phyloP scores from a whole-genome alignment of 177 flowering plant species.

The Vitis hybrid region DNA sequence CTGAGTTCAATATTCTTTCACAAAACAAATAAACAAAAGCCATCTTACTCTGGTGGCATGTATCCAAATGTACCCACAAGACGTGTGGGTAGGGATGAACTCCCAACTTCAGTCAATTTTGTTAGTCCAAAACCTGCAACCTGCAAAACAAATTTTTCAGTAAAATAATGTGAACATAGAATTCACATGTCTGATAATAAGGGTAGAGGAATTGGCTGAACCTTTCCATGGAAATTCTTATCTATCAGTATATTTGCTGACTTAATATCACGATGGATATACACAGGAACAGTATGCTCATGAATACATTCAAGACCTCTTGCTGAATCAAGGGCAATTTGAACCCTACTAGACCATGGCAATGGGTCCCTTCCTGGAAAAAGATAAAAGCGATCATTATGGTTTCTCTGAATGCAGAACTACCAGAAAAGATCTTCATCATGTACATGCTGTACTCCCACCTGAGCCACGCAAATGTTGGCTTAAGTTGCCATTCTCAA shows the following conservation, averaged over 20 bases:
- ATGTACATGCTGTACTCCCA: constrained; percentile 13
- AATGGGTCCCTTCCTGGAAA: constrained; percentile 68
- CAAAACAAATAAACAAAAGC: neutral
- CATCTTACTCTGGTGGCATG: constrained; percentile 96
- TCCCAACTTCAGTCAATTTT: constrained; percentile 82
- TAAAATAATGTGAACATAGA: neutral
- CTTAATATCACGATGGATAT: constrained; percentile 96
- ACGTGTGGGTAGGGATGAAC: constrained; percentile 66
- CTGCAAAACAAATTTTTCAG: constrained; percentile 33
- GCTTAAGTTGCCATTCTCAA: constrained; percentile 90
- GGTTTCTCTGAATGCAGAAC: constrained; percentile 1
- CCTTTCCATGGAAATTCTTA: constrained; percentile 88
- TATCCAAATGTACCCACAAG: constrained; percentile 96
- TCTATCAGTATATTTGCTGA: constrained; percentile 95
- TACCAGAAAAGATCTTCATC: neutral
- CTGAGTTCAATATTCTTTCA: neutral
- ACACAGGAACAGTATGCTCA: constrained; percentile 95
- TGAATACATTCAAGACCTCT: constrained; percentile 99
- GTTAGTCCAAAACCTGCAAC: constrained; percentile 96
- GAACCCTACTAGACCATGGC: constrained; percentile 87
- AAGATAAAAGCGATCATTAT: neutral
- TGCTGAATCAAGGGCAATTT: constrained; percentile 96
- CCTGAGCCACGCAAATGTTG: constrained; percentile 85
- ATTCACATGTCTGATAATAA: constrained; percentile 2
- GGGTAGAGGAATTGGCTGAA: constrained; percentile 13